phyloP scores from a whole-genome alignment of 352 stramenopile genomes.

The Lagenidium giganteum region DNA sequence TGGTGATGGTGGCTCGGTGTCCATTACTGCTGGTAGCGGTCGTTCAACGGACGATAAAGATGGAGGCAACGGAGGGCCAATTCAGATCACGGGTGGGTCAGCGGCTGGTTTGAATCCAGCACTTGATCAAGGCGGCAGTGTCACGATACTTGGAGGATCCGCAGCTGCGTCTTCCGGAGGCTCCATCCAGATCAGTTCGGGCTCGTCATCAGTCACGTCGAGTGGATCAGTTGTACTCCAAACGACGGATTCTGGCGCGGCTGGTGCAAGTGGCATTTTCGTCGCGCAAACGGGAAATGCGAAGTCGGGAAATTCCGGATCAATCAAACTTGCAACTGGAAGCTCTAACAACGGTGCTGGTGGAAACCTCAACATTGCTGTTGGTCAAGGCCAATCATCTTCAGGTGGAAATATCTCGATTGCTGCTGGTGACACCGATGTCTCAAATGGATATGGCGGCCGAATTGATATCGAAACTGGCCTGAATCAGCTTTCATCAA shows the following conservation, averaged over 20 bases:
- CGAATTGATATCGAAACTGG: constrained; percentile 37
- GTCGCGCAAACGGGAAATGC: constrained; percentile 27
- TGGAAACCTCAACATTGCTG: constrained; percentile 37
- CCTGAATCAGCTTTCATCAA: constrained; percentile 30
- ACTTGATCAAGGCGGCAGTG: constrained; percentile 27
- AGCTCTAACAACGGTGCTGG: constrained; percentile 25
- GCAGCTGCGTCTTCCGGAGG: constrained; percentile 35
- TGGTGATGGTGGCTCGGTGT: constrained; percentile 35
- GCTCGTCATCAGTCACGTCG: constrained; percentile 23
- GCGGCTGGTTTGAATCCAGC: constrained; percentile 31
- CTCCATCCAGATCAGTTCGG: constrained; percentile 34
- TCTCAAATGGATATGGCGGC: constrained; percentile 25
- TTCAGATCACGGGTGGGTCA: constrained; percentile 41
- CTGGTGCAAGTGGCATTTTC: constrained; percentile 25
- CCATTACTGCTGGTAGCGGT: constrained; percentile 40
- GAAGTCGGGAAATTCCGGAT: constrained; percentile 32
- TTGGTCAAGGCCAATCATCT: constrained; percentile 27
- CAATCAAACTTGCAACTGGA: constrained; percentile 37
- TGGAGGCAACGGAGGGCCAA: constrained; percentile 47
- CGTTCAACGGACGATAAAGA: constrained; percentile 39
- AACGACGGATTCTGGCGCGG: constrained; percentile 23
- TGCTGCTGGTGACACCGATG: constrained; percentile 28
- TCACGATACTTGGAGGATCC: constrained; percentile 35
- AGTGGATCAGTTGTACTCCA: constrained; percentile 38
- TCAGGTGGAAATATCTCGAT: constrained; percentile 38